Percentiles rank a stretch among this genome's conserved stretches.
phyloP scores from a whole-genome alignment of 768 basidiomycete genomes.

The Infundibulicybe gibba region DNA sequence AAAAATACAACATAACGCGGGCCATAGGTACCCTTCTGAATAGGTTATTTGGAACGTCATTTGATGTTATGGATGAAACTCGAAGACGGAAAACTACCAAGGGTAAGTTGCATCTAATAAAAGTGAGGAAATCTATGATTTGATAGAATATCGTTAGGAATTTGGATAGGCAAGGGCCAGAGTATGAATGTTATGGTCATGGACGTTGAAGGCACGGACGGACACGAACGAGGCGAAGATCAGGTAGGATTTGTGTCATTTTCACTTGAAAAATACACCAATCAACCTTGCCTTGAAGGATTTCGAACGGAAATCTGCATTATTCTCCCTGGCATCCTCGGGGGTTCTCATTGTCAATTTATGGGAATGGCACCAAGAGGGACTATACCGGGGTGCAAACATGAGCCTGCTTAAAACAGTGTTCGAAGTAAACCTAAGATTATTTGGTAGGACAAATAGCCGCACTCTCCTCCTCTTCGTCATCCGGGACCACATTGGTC shows the following conservation, averaged over 20 bases:
- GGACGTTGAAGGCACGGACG: conserved; percentile 99
- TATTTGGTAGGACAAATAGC: conserved; percentile 81
- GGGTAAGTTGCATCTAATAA: conserved; percentile 48
- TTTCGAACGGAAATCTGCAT: conserved; percentile 96
- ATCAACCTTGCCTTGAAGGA: conserved; percentile 45
- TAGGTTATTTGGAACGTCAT: conserved; percentile 91
- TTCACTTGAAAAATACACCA: background rate
- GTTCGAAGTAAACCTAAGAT: conserved; percentile 93
- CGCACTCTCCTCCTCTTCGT: conserved; percentile 97
- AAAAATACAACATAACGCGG: conserved; percentile 3
- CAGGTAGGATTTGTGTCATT: conserved; percentile 48
- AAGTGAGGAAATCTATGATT: background rate
- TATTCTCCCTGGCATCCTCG: conserved; percentile 95
- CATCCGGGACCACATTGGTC: conserved; percentile 94
- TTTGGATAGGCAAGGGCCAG: conserved; percentile 96
- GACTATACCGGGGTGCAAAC: conserved; percentile 97
- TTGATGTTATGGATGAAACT: conserved; percentile 98
- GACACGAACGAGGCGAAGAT: conserved; percentile 97
- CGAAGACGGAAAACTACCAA: conserved; percentile 95
- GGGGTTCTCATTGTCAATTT: conserved; percentile 94
- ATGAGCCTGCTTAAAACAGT: conserved; percentile 99
- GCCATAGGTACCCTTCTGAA: conserved; percentile 94
- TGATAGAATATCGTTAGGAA: conserved; percentile 50
- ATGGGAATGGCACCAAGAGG: conserved; percentile 99
- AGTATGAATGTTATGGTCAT: conserved; percentile 92